phyloP scores from a whole-genome alignment of 805 yeast genomes.

The Jamesozyma piceae region DNA sequence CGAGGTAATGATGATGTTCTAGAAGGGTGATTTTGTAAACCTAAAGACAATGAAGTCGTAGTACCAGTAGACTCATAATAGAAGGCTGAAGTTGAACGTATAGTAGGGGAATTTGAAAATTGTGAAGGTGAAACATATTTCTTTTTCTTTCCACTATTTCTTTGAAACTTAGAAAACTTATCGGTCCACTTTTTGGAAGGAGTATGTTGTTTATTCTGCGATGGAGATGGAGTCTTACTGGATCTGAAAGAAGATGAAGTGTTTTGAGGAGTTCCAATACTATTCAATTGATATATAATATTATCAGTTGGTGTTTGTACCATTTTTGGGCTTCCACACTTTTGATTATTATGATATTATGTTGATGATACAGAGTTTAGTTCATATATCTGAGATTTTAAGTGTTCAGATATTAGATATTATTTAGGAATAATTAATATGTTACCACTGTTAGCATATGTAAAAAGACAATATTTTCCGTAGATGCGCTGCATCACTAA shows the following conservation, averaged over 20 bases:
- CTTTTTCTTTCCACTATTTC: conserved; percentile 11
- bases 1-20: conserved; percentile 26
- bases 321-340: too few relatives aligned
- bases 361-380: too few relatives aligned
- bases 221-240: conserved; percentile 10
- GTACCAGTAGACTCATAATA: background rate
- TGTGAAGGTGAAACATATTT: conserved; percentile 5
- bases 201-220: conserved; percentile 7
- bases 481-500: background rate
- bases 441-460: too few relatives aligned
- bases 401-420: too few relatives aligned
- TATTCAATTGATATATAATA: conserved; percentile 7
- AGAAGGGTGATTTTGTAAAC: conserved; percentile 9
- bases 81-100: background rate
- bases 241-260: background rate
- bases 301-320: conserved; percentile 4
- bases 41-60: conserved; percentile 2
- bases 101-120: conserved; percentile 1
- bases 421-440: too few relatives aligned
- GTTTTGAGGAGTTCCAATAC: conserved; percentile 9
- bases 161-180: conserved; percentile 15
- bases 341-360: too few relatives aligned
- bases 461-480: background rate
- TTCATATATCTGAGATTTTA: too few relatives aligned
- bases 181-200: conserved; percentile 18